A percentile compares a stretch with the other conserved stretches of the same genome.
Evolutionary conservation across 1,284 basidiomycete genomes (phyloP).

Genomic region (Ganoderma sp.): DNA sequence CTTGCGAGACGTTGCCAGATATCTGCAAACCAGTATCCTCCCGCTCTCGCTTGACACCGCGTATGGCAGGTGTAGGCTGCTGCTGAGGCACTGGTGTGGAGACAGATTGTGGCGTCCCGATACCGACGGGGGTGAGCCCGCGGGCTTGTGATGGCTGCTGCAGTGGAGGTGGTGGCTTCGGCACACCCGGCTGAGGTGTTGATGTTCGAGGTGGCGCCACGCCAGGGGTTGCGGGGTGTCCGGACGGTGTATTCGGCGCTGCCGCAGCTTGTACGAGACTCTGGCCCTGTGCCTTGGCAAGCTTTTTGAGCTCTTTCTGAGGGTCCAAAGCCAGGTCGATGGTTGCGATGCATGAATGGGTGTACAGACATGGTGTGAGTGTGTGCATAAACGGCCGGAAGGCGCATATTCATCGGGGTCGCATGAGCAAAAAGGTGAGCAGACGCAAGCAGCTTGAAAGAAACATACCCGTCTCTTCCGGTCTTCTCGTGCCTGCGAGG

Average conservation of each 20-base stretch:
- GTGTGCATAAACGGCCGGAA: slow-evolving; percentile 26
- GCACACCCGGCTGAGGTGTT: slow-evolving; percentile 38
- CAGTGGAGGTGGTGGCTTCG: slow-evolving; percentile 21
- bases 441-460: neutral
- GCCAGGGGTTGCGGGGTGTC: slow-evolving; percentile 39
- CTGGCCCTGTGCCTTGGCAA: slow-evolving; percentile 67
- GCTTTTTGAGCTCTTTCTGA: slow-evolving; percentile 75
- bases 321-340: slow-evolving; percentile 4
- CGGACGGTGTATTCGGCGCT: slow-evolving; percentile 38
- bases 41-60: slow-evolving; percentile 55
- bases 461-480: slow-evolving; percentile 73
- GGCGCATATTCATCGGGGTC: slow-evolving; percentile 3
- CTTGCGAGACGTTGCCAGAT: slow-evolving; percentile 42
- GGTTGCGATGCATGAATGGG: neutral
- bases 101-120: slow-evolving; percentile 46
- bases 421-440: neutral
- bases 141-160: slow-evolving; percentile 41
- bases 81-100: slow-evolving; percentile 41
- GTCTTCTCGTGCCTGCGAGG: slow-evolving; percentile 78
- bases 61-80: slow-evolving; percentile 36
- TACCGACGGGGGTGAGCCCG: slow-evolving; percentile 40
- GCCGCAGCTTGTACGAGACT: slow-evolving; percentile 32
- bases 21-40: slow-evolving; percentile 35
- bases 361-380: slow-evolving; percentile 5
- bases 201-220: slow-evolving; percentile 33